Evolutionary conservation across 805 yeast genomes (phyloP), one percentile per base, ranked within the genome.

Genomic region (Metschnikowia matae): DNA sequence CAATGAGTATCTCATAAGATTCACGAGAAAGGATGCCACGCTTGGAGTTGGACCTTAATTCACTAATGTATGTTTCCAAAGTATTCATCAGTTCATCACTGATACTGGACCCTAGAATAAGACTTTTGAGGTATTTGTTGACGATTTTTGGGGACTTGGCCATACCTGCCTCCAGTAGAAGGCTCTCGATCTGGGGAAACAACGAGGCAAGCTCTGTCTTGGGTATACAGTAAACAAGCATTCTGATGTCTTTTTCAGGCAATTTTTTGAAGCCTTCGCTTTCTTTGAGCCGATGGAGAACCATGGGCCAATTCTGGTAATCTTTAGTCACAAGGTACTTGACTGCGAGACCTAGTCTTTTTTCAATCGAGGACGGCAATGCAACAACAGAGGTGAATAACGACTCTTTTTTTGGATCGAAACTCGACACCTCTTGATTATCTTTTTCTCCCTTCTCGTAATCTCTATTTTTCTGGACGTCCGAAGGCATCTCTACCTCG

Each of bases 271-370:
- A 64, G 0, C 81, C 81, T 1, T 70, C 71, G 4, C 64, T 60
- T 2, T 53, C 52, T 15, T 62, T 54, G 31, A 74, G 63, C 45
- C 70, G 74, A 13, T 69, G 65, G 10, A 80, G 57, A 11, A 78
- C 79, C 40, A 79, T 65, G 1, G 60, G 60, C 84, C 84, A 80
- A 56, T 79, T 70, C 48, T 75, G 78, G 31, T 66, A 57, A 18
- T 69, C 65, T 44, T 67, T 61, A 18, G 70, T 64, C 0, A 73
- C 68, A 34, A 80, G 66, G 53, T 64, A 69, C 45, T 68, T 71
- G 3, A 73, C 56, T 0, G 79, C 63, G 13, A 73, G 67, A 0
- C 76, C 77, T 7, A 80, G 56, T 33, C 66, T 65, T 3, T 66
- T 67, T 11, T 62, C 47, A 10, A 80, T 64, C 0, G 65, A 46